Conservation (phyloP, 148 eudicot species). For the Chenopodium quinoa region DNA sequence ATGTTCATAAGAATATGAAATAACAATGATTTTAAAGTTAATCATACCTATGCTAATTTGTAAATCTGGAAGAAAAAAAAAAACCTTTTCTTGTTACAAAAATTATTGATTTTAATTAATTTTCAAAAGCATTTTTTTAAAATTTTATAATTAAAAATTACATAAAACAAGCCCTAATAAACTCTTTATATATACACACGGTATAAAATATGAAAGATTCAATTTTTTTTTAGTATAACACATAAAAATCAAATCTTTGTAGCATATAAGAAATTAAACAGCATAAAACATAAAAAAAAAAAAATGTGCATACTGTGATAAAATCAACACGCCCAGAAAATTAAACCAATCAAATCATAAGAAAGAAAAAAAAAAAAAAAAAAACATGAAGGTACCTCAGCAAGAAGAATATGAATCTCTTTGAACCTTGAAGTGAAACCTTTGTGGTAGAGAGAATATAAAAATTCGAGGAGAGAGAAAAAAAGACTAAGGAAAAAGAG, state of each 20-base stretch:
- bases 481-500: neutral
- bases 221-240: neutral
- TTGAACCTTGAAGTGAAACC: neutral
- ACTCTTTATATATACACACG: neutral
- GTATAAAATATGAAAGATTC: neutral
- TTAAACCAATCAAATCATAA: constrained; percentile 12
- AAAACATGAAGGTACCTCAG: constrained; percentile 13
- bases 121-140: no score
- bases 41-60: neutral
- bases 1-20: neutral
- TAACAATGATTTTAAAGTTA: neutral
- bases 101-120: no score
- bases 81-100: neutral
- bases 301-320: neutral
- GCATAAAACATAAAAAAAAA: neutral
- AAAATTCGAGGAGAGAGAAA: neutral
- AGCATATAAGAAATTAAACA: neutral
- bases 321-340: neutral
- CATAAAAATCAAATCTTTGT: constrained; percentile 13
- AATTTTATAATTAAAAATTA: neutral
- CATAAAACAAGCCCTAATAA: neutral
- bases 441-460: neutral
- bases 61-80: neutral
- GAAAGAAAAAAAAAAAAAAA: no score
- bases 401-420: neutral